Percentiles rank a stretch among this genome's conserved stretches.
Evolutionary conservation across 768 basidiomycete genomes (phyloP).

Genomic region (Boletus speciosus): DNA sequence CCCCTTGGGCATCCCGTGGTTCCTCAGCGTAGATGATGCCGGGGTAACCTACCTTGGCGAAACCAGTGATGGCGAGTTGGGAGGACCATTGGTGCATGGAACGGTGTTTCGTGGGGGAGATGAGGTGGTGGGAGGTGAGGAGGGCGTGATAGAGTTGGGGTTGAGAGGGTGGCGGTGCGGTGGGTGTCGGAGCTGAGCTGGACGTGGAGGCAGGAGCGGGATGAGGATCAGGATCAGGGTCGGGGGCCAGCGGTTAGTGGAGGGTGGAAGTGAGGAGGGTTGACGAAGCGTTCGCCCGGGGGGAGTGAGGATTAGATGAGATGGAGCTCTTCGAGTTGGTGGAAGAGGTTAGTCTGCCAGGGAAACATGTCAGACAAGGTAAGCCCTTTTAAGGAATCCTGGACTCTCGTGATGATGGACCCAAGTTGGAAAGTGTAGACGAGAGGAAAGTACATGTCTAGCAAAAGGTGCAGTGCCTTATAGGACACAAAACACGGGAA

Average conservation of each 20-base stretch:
- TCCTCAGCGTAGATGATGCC: conserved; percentile 75
- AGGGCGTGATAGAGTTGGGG: conserved; percentile 49
- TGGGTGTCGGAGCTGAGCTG: neutral
- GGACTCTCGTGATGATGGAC: too few species aligned
- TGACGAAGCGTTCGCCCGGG: too few species aligned
- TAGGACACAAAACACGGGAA: too few species aligned
- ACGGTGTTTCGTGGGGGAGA: conserved; percentile 61
- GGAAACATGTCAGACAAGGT: too few species aligned
- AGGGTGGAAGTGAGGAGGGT: conserved; percentile 46
- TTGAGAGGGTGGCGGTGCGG: neutral
- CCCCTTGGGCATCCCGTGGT: conserved; percentile 40
- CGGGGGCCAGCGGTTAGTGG: conserved; percentile 30
- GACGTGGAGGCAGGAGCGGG: neutral
- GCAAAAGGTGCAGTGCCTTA: too few species aligned
- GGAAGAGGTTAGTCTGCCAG: too few species aligned
- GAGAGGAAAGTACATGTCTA: too few species aligned
- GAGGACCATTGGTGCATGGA: conserved; percentile 54
- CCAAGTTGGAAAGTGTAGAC: too few species aligned
- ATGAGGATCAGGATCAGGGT: neutral
- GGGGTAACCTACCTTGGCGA: conserved; percentile 73
- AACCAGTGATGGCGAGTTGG: conserved; percentile 54
- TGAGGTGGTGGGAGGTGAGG: conserved; percentile 70
- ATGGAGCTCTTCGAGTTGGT: too few species aligned
- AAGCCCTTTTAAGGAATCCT: too few species aligned
- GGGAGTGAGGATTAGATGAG: too few species aligned